Conservation (phyloP, 78 protist species). For the Mastigamoeba balamuthi region DNA sequence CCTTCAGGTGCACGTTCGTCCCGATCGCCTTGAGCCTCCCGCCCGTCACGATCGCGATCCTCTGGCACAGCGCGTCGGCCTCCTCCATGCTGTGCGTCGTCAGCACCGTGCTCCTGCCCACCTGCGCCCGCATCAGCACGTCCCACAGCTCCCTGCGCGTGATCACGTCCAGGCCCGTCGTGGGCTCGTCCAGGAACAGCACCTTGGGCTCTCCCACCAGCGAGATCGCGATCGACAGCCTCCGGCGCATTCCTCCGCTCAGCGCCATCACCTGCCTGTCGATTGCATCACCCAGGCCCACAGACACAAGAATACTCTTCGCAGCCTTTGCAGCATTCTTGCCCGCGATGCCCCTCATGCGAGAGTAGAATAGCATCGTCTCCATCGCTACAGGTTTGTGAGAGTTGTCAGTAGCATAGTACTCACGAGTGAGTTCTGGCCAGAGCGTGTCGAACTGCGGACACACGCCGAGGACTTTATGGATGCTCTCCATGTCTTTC, state of each 20-base stretch:
- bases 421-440: constrained; percentile 53
- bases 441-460: constrained; percentile 82
- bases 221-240: constrained; percentile 43
- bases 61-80: constrained; percentile 48
- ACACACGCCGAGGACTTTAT: constrained; percentile 73
- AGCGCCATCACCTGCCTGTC: too few relatives aligned
- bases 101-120: constrained; percentile 20
- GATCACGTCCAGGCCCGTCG: constrained; percentile 73
- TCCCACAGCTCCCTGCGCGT: constrained; percentile 57
- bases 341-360: neutral
- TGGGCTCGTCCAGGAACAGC: neutral
- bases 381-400: too few relatives aligned
- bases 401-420: too few relatives aligned
- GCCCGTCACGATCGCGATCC: constrained; percentile 77
- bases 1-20: constrained; percentile 43
- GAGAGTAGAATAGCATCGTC: constrained; percentile 58
- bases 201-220: constrained; percentile 22
- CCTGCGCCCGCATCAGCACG: constrained; percentile 17
- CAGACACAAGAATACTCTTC: too few relatives aligned
- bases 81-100: constrained; percentile 61
- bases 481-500: constrained; percentile 17
- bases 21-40: constrained; percentile 58
- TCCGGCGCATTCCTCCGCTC: constrained; percentile 60
- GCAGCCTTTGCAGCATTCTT: too few relatives aligned
- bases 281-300: too few relatives aligned